A percentile compares a stretch with the other conserved stretches of the same genome.
phyloP scores from a whole-genome alignment of 2,329 filamentous ascomycete genomes.

The Huntiella omanensis region DNA sequence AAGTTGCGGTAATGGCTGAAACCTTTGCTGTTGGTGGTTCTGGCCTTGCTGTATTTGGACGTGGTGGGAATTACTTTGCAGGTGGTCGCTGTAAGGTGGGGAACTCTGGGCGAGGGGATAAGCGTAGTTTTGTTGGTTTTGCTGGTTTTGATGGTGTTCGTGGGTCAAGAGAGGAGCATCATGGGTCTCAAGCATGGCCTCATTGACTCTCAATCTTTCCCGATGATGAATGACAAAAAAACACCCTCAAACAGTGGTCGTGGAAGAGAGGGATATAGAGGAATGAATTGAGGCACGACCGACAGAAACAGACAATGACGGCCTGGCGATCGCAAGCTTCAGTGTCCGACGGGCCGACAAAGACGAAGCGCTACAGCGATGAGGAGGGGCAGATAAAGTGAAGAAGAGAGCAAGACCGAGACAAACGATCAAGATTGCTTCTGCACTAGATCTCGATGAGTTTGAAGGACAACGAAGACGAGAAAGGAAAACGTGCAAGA shows the following conservation, averaged over 20 bases:
- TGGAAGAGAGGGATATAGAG: not conserved
- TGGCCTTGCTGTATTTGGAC: conserved; percentile 13
- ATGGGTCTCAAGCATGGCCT: conserved; percentile 11
- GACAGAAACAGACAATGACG: not conserved
- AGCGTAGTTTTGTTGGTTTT: conserved; percentile 11
- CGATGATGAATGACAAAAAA: not conserved
- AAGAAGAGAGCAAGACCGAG: no score
- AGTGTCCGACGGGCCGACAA: no score
- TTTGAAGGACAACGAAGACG: no score
- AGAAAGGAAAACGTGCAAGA: no score
- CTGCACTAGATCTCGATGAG: no score
- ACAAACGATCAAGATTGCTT: no score
- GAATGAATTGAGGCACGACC: not conserved
- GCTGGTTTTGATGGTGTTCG: conserved; percentile 14
- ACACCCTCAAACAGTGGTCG: not conserved
- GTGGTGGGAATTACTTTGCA: no score
- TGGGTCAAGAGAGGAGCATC: conserved; percentile 11
- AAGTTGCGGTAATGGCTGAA: no score
- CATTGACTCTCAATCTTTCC: not conserved
- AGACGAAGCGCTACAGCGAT: no score
- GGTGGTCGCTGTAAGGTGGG: no score
- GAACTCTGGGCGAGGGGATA: no score
- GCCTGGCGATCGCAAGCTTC: not conserved
- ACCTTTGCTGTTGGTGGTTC: conserved; percentile 13
- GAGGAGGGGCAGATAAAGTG: no score